phyloP scores from a whole-genome alignment of 805 yeast genomes.

The Ogataea henricii region DNA sequence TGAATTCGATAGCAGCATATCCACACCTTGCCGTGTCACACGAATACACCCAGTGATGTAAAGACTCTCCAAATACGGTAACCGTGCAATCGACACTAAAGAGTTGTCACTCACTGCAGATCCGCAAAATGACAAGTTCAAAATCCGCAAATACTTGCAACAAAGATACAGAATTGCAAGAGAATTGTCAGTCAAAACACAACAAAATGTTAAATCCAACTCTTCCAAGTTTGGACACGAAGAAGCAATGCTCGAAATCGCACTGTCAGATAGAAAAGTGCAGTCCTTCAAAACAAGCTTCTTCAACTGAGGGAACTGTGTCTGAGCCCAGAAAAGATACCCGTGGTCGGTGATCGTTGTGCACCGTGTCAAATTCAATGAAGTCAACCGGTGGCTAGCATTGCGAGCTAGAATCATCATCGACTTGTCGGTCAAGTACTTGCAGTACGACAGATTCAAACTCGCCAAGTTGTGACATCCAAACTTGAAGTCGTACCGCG shows the following conservation, averaged over 20 bases:
- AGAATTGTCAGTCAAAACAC: conserved; percentile 70
- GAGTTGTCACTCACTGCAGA: conserved; percentile 78
- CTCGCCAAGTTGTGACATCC: conserved; percentile 63
- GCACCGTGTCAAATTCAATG: conserved; percentile 69
- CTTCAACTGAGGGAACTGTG: conserved; percentile 54
- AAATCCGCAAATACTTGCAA: conserved; percentile 53
- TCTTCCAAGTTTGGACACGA: conserved; percentile 59
- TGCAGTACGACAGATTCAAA: conserved; percentile 70
- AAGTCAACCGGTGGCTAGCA: conserved; percentile 55
- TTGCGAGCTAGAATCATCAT: conserved; percentile 63
- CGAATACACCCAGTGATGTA: conserved; percentile 69
- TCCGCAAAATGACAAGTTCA: conserved; percentile 75
- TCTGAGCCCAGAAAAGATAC: conserved; percentile 63
- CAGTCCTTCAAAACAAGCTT: conserved; percentile 66
- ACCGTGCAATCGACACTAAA: conserved; percentile 58
- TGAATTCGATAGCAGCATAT: conserved; percentile 60
- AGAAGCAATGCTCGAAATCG: conserved; percentile 61
- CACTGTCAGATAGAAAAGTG: conserved; percentile 67
- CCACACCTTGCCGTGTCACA: conserved; percentile 77
- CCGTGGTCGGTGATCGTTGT: conserved; percentile 79
- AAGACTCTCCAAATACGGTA: conserved; percentile 50
- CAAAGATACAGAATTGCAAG: conserved; percentile 67
- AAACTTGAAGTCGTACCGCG: conserved; percentile 33
- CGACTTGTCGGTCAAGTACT: conserved; percentile 67
- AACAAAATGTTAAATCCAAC: conserved; percentile 70